phyloP scores from a whole-genome alignment of 345 rosid species.

The Psidium guajava region DNA sequence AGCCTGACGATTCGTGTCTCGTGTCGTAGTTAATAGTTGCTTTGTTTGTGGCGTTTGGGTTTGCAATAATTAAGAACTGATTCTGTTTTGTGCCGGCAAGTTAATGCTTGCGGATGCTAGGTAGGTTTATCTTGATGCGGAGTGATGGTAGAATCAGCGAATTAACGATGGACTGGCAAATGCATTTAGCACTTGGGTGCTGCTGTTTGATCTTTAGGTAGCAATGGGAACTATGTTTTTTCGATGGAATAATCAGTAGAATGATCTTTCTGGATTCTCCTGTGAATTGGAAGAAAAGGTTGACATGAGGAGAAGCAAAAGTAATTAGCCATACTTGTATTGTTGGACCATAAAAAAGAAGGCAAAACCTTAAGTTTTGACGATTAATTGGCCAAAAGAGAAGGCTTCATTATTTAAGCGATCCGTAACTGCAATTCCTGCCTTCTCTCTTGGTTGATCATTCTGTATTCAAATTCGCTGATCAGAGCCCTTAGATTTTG shows the following conservation, averaged over 20 bases:
- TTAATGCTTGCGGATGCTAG: neutral
- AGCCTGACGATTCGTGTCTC: neutral
- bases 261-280: neutral
- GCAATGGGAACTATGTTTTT: neutral
- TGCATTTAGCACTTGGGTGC: neutral
- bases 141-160: neutral
- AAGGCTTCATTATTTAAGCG: neutral
- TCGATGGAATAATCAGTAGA: neutral
- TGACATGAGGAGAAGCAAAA: neutral
- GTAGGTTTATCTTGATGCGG: neutral
- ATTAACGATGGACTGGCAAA: neutral
- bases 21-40: neutral
- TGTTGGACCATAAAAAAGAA: neutral
- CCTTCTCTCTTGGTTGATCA: neutral
- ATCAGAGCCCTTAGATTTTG: neutral
- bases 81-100: neutral
- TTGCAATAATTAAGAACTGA: neutral
- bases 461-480: neutral
- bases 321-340: neutral
- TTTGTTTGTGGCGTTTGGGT: neutral
- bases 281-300: neutral
- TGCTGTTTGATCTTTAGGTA: neutral
- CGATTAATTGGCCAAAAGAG: neutral
- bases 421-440: neutral
- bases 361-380: neutral